Base-by-base conservation (phyloP, 768 basidiomycete species). In the Phylloporus sp. region DNA sequence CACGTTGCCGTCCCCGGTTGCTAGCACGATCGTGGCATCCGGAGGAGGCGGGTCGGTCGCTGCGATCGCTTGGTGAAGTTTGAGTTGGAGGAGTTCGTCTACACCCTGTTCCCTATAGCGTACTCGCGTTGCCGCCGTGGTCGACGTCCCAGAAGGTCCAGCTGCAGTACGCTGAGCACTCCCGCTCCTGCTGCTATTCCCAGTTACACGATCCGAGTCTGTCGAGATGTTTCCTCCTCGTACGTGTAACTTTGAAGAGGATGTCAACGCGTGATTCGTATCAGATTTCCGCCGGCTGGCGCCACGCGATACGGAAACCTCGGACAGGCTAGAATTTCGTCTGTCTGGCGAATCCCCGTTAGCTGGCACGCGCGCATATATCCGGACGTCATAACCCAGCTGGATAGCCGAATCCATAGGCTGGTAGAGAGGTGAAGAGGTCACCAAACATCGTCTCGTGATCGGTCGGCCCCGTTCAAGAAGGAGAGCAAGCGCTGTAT, bases 51-150 rank as follows among this genome's bases (percentile, higher is more conserved):
- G 72, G 51, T 90, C 86, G 7, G 78, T 75, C 35, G 78, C 80
- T 9, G 85, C 82, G 42, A 97, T 72, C 10, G 85, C 84, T 62
- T 94, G 91, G 54, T 93, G 84, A 24, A 97, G 73, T 63, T 98
- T 96, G 48, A 97, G 74, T 66, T 96, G 93, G 40, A 98, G 69
- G 21, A 96, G 75, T 68, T 98, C 94, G 63, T 98, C 94, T 3
- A 98, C 94, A 10, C 90, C 92, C 67, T 98, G 93, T 60, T 94
- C 90, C 46, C 89, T 79, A 60, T 84, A 90, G 28, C 81, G 78
- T 44, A 82, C 66, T 28, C 79, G 76, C 24, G 60, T 57, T 10
- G 64, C 54, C 13, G 61, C 55, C 29, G 45, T 46, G 23, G 41
- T 33, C 44, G n/a, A n/a, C n/a, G 34, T 22, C 32, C 61, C 43